These are phyloP conservation scores for Nicotiana sylvestris DNA, from an alignment of 257 asterid species.

Conservation along the genomic window DNA sequence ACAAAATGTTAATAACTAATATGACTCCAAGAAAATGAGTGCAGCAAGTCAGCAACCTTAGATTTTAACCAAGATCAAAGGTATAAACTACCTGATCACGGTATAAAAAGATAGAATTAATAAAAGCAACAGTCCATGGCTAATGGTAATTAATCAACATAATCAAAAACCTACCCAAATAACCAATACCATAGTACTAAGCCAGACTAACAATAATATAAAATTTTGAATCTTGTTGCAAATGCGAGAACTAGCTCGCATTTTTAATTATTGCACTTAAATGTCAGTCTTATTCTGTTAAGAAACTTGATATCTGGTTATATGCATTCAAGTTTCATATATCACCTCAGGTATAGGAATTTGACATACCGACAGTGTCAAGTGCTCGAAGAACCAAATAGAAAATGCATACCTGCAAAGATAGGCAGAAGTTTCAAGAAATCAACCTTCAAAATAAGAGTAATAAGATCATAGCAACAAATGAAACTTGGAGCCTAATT, in stretches of 20 bases:
- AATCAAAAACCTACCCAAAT: background rate
- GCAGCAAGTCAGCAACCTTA: background rate
- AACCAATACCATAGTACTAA: background rate
- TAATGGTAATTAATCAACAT: background rate
- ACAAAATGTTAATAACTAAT: background rate
- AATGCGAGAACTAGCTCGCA: background rate
- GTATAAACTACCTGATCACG: background rate
- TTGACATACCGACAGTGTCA: constrained; percentile 87
- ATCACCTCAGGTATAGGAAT: background rate
- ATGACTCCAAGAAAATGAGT: background rate
- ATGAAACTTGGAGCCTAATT: background rate
- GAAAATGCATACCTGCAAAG: constrained; percentile 83
- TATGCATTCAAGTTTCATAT: background rate
- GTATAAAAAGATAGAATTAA: background rate
- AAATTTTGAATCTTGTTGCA: background rate
- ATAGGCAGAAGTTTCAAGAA: background rate
- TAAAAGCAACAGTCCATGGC: background rate
- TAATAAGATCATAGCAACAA: background rate
- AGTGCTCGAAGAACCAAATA: constrained; percentile 98
- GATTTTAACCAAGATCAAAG: background rate
- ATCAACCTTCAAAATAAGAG: background rate
- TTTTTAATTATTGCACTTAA: background rate
- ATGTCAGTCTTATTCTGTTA: background rate
- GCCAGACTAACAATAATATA: background rate
- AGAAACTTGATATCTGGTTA: background rate